These are phyloP conservation scores for Fraxinus pennsylvanica DNA, from an alignment of 257 asterid genomes.

Conservation along the genomic window DNA sequence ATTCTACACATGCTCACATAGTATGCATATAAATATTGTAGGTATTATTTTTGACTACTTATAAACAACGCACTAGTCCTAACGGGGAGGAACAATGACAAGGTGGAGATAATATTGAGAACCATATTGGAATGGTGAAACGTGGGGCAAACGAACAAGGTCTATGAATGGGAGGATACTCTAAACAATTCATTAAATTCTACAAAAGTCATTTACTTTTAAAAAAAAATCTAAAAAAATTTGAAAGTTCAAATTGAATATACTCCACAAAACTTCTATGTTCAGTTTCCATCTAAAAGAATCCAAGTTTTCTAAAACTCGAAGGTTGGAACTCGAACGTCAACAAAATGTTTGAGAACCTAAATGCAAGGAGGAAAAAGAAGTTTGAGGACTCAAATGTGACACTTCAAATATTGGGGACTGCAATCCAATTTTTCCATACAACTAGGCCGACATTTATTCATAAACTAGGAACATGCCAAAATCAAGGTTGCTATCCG, in stretches of 20 bases:
- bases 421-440: background rate
- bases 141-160: background rate
- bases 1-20: no score
- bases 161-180: background rate
- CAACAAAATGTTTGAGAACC: background rate
- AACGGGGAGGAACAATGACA: background rate
- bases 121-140: background rate
- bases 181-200: no score
- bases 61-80: background rate
- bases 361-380: background rate
- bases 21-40: no score
- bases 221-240: no score
- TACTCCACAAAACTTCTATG: no score
- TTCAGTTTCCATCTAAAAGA: no score
- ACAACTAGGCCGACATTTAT: no score
- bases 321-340: no score
- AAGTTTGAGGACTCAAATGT: background rate
- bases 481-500: background rate
- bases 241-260: no score
- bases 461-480: background rate
- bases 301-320: no score
- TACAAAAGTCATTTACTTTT: no score
- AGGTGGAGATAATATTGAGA: background rate
- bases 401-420: background rate
- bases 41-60: no score